phyloP scores from a whole-genome alignment of 192 early-diverging fungal species.

The Coemansia sp. region DNA sequence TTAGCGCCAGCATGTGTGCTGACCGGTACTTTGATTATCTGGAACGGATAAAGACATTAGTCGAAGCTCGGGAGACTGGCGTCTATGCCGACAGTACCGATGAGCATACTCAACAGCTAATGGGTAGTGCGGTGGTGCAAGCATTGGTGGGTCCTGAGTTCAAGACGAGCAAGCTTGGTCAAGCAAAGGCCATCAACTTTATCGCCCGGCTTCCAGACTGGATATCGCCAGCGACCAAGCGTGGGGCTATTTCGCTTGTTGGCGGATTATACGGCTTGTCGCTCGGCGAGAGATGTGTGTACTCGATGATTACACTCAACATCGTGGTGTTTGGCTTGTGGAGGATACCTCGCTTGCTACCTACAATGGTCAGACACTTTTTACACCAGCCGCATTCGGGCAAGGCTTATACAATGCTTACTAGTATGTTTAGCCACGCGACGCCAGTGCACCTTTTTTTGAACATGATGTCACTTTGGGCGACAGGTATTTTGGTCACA shows the following conservation, averaged over 20 bases:
- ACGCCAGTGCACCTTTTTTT: constrained; percentile 72
- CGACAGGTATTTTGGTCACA: constrained; percentile 61
- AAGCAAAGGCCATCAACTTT: constrained; percentile 22
- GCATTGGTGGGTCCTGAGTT: constrained; percentile 24
- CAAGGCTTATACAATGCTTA: constrained; percentile 74
- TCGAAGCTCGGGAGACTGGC: background rate
- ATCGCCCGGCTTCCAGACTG: constrained; percentile 42
- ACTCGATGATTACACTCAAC: constrained; percentile 68
- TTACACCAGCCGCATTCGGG: constrained; percentile 72
- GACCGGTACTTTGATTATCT: background rate
- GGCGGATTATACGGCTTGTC: constrained; percentile 28
- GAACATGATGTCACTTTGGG: constrained; percentile 78
- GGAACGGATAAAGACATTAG: background rate
- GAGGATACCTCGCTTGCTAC: constrained; percentile 66
- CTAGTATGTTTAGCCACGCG: constrained; percentile 76
- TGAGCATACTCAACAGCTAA: constrained; percentile 15
- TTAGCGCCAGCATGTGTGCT: constrained; percentile 21
- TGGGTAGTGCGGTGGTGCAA: constrained; percentile 21
- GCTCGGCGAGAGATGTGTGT: constrained; percentile 27
- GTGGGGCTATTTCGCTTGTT: constrained; percentile 12
- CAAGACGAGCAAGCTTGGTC: constrained; percentile 2
- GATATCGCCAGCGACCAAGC: constrained; percentile 36
- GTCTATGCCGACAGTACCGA: background rate
- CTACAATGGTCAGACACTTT: constrained; percentile 79
- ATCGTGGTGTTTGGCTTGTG: constrained; percentile 73